Evolutionary conservation across 2,329 filamentous ascomycete species (phyloP), one percentile per base, ranked within the genome.

Genomic region (Clarireedia hainanense): DNA sequence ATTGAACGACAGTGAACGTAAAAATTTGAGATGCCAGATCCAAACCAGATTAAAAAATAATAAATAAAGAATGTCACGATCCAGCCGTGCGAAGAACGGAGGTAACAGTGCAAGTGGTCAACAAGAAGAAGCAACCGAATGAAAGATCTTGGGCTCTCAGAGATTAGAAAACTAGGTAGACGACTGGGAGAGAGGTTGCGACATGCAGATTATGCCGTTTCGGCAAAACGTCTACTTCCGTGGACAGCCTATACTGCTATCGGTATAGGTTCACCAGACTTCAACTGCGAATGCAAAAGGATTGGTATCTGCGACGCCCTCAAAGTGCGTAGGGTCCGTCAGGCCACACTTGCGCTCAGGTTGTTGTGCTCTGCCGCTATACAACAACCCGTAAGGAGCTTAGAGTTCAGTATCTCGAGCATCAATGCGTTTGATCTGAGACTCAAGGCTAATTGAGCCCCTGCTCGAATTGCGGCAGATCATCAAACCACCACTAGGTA

Each of bases 21-120:
- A 45, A 20, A 36, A 45, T 24, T 6, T 55, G 30, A 36, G 52
- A 55, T 55, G 24, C 52, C 52, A 50, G 46, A 55, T 50, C 46
- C 20, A 23, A 40, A 57, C 56, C 57, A 58, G 60, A 57, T 56
- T 46, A 62, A 26, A 48, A 48, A 17, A 40, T 24, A 36, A 52
- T 30, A 12, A 26, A 59, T 58, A 64, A 65, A 52, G 50, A 58
- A 61, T 50, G 37, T 60, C 65, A 68, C 66, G 66, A 68, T 55
- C 67, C 67, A 67, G 67, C 57, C 65, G 67, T 66, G 65, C 60
- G 49, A 56, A 64, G 60, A 66, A 60, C 45, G 54, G 53, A 62
- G 62, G 49, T 49, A 57, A 49, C 50, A 55, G 47, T 60, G 57
- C 30, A 60, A 52, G 61, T 42, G 37, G 46, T 50, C 43, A 47